phyloP scores from a whole-genome alignment of 179 eudicot species.

The Drosera spatulata region DNA sequence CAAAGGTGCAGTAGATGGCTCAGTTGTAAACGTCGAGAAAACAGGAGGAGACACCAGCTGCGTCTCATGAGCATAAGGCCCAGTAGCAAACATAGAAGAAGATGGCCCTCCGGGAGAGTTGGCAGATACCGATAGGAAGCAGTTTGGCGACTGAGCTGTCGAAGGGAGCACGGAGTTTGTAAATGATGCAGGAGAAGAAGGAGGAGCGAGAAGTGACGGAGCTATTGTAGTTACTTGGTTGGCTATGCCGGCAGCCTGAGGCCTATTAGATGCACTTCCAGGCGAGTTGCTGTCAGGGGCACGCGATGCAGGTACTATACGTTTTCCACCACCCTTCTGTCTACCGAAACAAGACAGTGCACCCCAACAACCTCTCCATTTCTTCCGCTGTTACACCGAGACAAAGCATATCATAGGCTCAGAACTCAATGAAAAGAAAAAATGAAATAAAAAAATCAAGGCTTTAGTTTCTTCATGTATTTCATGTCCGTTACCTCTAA shows the following conservation, averaged over 20 bases:
- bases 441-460: too few relatives aligned
- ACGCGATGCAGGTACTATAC: slow-evolving; percentile 89
- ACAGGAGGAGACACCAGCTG: slow-evolving; percentile 96
- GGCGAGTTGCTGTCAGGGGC: slow-evolving; percentile 58
- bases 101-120: slow-evolving; percentile 87
- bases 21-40: slow-evolving; percentile 87
- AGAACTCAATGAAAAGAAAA: too few relatives aligned
- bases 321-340: slow-evolving; percentile 71
- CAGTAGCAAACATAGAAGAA: slow-evolving; percentile 72
- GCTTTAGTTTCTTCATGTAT: too few relatives aligned
- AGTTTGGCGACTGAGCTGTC: slow-evolving; percentile 85
- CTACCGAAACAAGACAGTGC: slow-evolving; percentile 70
- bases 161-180: slow-evolving; percentile 83
- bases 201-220: slow-evolving; percentile 89
- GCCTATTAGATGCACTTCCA: slow-evolving; percentile 52
- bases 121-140: slow-evolving; percentile 55
- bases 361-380: slow-evolving; percentile 87
- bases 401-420: too few relatives aligned
- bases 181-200: slow-evolving; percentile 96
- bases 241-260: slow-evolving; percentile 41
- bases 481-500: too few relatives aligned
- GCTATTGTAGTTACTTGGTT: slow-evolving; percentile 47
- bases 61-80: slow-evolving; percentile 94
- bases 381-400: slow-evolving; percentile 42
- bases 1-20: slow-evolving; percentile 97